Base-by-base conservation (phyloP, 164 flowering plant genomes). In the Umbellularia californica region DNA sequence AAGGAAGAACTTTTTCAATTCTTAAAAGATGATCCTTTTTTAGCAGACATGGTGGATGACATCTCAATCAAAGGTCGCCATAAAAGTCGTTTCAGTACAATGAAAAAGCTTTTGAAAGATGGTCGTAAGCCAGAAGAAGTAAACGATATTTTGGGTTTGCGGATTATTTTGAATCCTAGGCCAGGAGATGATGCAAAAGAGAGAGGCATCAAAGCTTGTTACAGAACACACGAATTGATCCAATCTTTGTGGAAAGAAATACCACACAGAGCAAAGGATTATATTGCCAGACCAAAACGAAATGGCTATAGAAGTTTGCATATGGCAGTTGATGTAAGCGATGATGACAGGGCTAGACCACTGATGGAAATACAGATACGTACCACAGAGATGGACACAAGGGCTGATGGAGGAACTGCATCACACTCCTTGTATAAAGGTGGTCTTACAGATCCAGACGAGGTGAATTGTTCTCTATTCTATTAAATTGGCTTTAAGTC, bases 271-370 rank as follows among this genome's bases (percentile, higher is more conserved):
- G 82, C 90, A 9, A 92, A 92, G 83, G 97, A 92, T 77, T 93
- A 93, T 70, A 90, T 95, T 79, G 82, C 90, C 24, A 80, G 66
- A 71, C 99, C 99, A 20, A 95, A 95, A 81, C 83, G 86, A 72
- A 95, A 95, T 86, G 99, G 99, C 9, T 93, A 95, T 75, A 80
- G 79, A 77, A 95, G 99, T 77, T 85, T 93, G 68, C 97, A 95
- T 77, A 87, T 95, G 95, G 97, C 97, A 1, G 95, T 93, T 78
- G 94, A 95, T 85, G 85, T 89, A 50, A 86, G 92, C 77, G 91
- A 86, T 23, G 71, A 74, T 81, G 90, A 83, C 23, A 79, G 68
- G 82, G 74, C 70, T 67, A 82, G 85, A 68, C 96, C 97, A 30
- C 79, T 79, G 9, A 92, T 92, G 97, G 97, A 95, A 82, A 90